Evolutionary conservation across 495 filamentous ascomycete species (phyloP).

Genomic region (Aspergillus campestris): DNA sequence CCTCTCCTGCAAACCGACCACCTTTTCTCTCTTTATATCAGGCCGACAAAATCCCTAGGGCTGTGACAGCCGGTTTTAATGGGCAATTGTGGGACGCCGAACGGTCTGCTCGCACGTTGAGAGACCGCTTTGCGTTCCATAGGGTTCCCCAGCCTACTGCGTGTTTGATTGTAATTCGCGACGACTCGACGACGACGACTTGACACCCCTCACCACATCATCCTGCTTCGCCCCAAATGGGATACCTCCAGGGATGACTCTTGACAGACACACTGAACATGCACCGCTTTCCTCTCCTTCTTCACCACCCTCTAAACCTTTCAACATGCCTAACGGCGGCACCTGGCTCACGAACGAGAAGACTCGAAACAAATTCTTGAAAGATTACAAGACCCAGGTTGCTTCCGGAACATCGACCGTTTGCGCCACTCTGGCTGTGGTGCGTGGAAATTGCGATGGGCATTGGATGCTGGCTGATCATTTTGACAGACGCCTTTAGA

Average conservation of each 20-base stretch:
- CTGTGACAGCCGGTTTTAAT: conserved; percentile 21
- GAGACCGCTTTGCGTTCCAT: conserved; percentile 48
- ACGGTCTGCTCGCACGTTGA: conserved; percentile 42
- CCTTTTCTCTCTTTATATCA: conserved; percentile 3
- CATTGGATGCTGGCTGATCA: not conserved
- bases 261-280: conserved; percentile 38
- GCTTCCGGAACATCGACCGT: conserved; percentile 36
- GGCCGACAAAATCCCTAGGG: not conserved
- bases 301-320: conserved; percentile 18
- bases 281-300: conserved; percentile 25
- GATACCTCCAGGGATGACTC: conserved; percentile 33
- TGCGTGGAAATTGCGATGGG: conserved; percentile 17
- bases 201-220: conserved; percentile 2
- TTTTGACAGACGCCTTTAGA: conserved; percentile 35
- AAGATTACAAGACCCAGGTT: conserved; percentile 40
- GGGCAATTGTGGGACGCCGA: conserved; percentile 44
- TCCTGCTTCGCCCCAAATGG: conserved; percentile 21
- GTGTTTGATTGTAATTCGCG: conserved; percentile 2
- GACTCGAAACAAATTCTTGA: conserved; percentile 33
- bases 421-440: conserved; percentile 38
- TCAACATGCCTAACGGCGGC: conserved; percentile 26
- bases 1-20: not conserved
- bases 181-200: conserved; percentile 8
- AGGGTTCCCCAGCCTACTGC: conserved; percentile 39
- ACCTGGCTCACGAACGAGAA: conserved; percentile 34